Percentiles rank a stretch among this genome's conserved stretches.
Evolutionary conservation across 192 early-diverging fungal species (phyloP).

Genomic region (Rhizophlyctis rosea): DNA sequence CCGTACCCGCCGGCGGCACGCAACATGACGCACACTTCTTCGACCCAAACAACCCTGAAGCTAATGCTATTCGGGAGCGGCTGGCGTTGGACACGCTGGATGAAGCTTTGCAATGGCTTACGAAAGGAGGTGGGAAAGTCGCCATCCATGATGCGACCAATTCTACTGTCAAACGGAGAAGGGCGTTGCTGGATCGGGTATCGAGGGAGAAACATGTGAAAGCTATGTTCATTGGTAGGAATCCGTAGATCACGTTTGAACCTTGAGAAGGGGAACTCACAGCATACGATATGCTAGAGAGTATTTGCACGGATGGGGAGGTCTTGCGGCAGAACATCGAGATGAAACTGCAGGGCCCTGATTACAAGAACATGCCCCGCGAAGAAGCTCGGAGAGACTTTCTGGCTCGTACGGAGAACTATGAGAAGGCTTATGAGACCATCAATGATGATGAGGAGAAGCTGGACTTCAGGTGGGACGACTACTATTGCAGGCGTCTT

Average conservation of each 20-base stretch:
- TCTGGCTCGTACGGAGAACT: conserved; percentile 77
- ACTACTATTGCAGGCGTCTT: conserved; percentile 3
- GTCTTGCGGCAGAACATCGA: conserved; percentile 80
- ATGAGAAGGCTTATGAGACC: conserved; percentile 89
- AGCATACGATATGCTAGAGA: conserved; percentile 49
- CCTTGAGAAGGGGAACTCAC: too few species aligned
- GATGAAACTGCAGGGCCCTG: conserved; percentile 91
- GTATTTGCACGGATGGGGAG: conserved; percentile 76
- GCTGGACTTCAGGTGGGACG: conserved; percentile 38
- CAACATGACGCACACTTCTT: conserved; percentile 88
- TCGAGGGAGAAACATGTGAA: conserved; percentile 24
- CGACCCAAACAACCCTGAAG: conserved; percentile 81
- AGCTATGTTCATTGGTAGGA: conserved; percentile 41
- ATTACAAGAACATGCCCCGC: conserved; percentile 84
- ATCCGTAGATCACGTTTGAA: too few species aligned
- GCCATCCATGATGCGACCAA: conserved; percentile 92
- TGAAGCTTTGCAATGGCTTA: conserved; percentile 87
- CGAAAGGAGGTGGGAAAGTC: conserved; percentile 75
- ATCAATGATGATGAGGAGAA: conserved; percentile 82
- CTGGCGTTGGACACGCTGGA: conserved; percentile 89
- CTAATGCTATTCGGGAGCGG: conserved; percentile 74
- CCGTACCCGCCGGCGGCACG: conserved; percentile 35
- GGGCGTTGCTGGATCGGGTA: conserved; percentile 35
- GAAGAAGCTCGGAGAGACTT: conserved; percentile 85
- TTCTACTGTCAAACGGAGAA: conserved; percentile 79